Conservation (phyloP, 495 filamentous ascomycete genomes). For the Tetracladium marchalianum region DNA sequence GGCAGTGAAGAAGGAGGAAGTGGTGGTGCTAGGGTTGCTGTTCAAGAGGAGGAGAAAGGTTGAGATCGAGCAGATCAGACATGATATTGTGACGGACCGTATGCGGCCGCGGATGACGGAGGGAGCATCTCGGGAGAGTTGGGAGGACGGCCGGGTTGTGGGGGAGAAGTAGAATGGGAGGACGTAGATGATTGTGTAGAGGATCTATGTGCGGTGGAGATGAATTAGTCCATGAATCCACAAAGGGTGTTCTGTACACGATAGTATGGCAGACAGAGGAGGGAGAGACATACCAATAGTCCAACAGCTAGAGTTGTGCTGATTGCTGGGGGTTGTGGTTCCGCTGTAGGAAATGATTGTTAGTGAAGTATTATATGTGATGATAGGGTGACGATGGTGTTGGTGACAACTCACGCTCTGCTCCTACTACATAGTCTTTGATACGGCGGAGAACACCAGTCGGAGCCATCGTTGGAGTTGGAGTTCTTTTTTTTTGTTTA, state of each 20-base stretch:
- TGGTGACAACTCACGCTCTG: not conserved
- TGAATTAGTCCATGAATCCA: not conserved
- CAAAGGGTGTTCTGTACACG: not conserved
- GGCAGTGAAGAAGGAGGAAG: slow-evolving; percentile 26
- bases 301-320: slow-evolving; percentile 10
- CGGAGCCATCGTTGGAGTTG: slow-evolving; percentile 24
- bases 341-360: slow-evolving; percentile 5
- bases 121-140: slow-evolving; percentile 76
- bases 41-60: slow-evolving; percentile 14
- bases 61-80: slow-evolving; percentile 25
- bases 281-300: slow-evolving; percentile 7
- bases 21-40: slow-evolving; percentile 12
- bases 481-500: no score
- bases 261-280: no score
- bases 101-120: slow-evolving; percentile 84
- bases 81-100: slow-evolving; percentile 58
- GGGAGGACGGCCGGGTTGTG: slow-evolving; percentile 69
- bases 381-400: not conserved
- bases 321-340: slow-evolving; percentile 11
- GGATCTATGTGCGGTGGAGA: slow-evolving; percentile 34
- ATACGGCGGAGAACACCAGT: slow-evolving; percentile 25
- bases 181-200: slow-evolving; percentile 81
- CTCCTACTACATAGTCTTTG: slow-evolving; percentile 4
- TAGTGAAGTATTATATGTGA: slow-evolving; percentile 11
- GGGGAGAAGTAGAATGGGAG: slow-evolving; percentile 84